These are phyloP conservation scores for Nematocida major DNA, from an alignment of 371 early-diverging fungal genomes.

Conservation along the genomic window DNA sequence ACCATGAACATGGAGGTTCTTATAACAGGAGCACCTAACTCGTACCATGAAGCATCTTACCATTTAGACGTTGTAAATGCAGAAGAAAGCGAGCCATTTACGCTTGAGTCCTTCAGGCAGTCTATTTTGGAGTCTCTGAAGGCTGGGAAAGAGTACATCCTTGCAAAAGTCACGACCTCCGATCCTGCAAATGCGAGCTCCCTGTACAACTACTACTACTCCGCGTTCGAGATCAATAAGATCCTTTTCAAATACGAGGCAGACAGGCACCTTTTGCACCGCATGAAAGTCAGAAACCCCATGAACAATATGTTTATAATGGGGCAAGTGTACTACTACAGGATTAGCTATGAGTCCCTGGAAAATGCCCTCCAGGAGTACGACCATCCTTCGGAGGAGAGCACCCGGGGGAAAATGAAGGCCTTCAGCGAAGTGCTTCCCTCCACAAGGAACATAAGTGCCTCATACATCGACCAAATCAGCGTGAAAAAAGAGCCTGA, in stretches of 20 bases:
- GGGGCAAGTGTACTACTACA: slow-evolving; percentile 71
- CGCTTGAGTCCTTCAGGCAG: slow-evolving; percentile 70
- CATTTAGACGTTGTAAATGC: slow-evolving; percentile 66
- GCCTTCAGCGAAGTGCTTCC: slow-evolving; percentile 38
- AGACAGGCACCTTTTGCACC: slow-evolving; percentile 65
- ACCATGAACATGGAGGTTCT: slow-evolving; percentile 53
- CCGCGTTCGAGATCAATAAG: slow-evolving; percentile 74
- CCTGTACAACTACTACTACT: slow-evolving; percentile 70
- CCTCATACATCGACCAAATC: neutral
- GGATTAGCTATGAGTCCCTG: slow-evolving; percentile 56
- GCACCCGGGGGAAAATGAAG: slow-evolving; percentile 22
- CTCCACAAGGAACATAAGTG: neutral
- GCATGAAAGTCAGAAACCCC: slow-evolving; percentile 76
- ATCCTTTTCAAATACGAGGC: slow-evolving; percentile 70
- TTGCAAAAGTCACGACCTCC: slow-evolving; percentile 72
- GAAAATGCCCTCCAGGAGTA: slow-evolving; percentile 62
- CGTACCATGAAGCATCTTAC: slow-evolving; percentile 37
- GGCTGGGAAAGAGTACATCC: slow-evolving; percentile 70
- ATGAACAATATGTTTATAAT: slow-evolving; percentile 72
- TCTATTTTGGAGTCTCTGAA: slow-evolving; percentile 67
- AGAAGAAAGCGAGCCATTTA: slow-evolving; percentile 71
- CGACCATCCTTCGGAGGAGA: slow-evolving; percentile 54
- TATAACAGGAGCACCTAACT: slow-evolving; percentile 63
- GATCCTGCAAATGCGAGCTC: slow-evolving; percentile 67
- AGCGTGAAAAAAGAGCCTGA: slow-evolving; percentile 12